Base-by-base conservation (phyloP, 768 basidiomycete genomes). In the Leccinum uliginosum region DNA sequence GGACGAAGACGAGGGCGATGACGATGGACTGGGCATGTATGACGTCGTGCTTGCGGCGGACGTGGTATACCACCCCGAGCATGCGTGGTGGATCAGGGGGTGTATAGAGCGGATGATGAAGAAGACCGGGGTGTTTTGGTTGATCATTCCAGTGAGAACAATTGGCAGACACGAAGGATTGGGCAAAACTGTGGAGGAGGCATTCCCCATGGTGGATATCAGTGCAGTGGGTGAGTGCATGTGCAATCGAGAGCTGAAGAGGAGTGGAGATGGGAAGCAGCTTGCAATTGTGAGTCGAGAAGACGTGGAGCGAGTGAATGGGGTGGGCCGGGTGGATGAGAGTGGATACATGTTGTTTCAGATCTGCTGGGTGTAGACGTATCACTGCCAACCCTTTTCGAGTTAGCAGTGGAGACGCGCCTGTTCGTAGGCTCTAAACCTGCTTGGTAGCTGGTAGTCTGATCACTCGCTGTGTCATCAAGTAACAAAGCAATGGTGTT, bases 31-130 rank as follows among this genome's bases (percentile, higher is more conserved):
- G n/a, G 62, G 35, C 2, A 5, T 21, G 3, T 91, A 88, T 71
- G 84, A 91, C 54, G 65, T 90, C 23, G 78, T 93, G 30, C 74
- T 93, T 38, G 91, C 85, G 0, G 89, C 91, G 30, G 90, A 93
- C 62, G 84, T 91, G 52, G 77, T 92, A 9, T 93, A 93, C 69
- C 80, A 90, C 58, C 80, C 83, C 0, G 70, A 77, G 17, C 90
- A 91, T 65, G 85, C 87, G 3, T 56, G 67, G 10, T 89, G 85
- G 86, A 87, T 93, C 64, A 80, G 80, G 51, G 65, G 63, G 4
- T 89, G 87, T 53, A 83, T 86, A 21, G 77, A 78, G 63, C 70
- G 65, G 34, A 72, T 83, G 45, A 76, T 92, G 38, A 62, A 56
- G 29, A 54, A 50, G 50, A 59, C 62, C 29, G 83, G 84, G 1